Conservation (phyloP, 305 asterid genomes). For the Vinca major region DNA sequence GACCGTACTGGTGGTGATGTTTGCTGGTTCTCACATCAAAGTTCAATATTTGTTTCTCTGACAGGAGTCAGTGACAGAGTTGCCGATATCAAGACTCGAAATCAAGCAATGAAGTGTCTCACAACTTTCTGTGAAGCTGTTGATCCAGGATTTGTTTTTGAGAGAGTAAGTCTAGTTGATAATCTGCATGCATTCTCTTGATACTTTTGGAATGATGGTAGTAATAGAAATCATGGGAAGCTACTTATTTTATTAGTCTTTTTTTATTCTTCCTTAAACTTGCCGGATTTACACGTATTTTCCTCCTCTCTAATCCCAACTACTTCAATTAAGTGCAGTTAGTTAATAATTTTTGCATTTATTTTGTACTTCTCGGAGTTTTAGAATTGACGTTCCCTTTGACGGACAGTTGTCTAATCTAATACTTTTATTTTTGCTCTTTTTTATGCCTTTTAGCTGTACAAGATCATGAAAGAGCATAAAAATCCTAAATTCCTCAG, state of each 20-base stretch:
- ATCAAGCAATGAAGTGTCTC: constrained; percentile 91
- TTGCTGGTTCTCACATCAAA: constrained; percentile 9
- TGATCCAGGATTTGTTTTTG: constrained; percentile 94
- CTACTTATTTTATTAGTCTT: neutral
- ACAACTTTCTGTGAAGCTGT: constrained; percentile 93
- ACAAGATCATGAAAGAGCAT: constrained; percentile 95
- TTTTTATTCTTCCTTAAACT: neutral
- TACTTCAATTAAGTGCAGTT: neutral
- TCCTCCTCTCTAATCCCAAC: neutral
- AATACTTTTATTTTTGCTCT: constrained; percentile 1
- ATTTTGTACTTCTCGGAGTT: neutral
- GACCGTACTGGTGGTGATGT: neutral
- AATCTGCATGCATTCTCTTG: neutral
- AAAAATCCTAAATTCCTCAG: constrained; percentile 98
- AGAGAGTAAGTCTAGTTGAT: constrained; percentile 53
- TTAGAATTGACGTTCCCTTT: neutral
- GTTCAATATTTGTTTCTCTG: constrained; percentile 16
- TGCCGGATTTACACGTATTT: neutral
- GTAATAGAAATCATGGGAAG: neutral
- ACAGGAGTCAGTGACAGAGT: constrained; percentile 91
- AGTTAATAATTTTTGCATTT: neutral
- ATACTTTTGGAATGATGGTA: neutral
- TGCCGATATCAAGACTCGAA: constrained; percentile 97
- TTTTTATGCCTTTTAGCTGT: constrained; percentile 42
- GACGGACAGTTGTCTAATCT: neutral